A percentile compares a stretch with the other conserved stretches of the same genome.
Evolutionary conservation across 192 early-diverging fungal genomes (phyloP).

Genomic region (Funneliformis mosseae): DNA sequence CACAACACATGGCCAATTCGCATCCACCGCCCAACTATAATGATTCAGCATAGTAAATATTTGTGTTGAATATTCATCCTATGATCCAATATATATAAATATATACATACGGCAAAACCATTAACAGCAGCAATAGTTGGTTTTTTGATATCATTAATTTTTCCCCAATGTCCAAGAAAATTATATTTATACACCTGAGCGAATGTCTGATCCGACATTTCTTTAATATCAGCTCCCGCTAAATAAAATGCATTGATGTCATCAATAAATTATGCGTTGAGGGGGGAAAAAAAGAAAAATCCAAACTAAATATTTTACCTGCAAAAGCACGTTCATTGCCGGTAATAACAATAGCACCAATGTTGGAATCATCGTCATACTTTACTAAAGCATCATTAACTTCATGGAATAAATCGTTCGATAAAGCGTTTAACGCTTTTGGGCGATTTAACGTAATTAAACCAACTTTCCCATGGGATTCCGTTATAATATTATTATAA

Average conservation of each 20-base stretch:
- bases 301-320: conserved; percentile 47
- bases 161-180: conserved; percentile 94
- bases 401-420: conserved; percentile 89
- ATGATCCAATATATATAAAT: background rate
- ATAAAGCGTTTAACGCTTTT: conserved; percentile 96
- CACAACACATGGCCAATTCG: conserved; percentile 99
- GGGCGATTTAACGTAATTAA: conserved; percentile 91
- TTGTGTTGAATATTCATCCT: background rate
- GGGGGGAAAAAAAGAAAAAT: background rate
- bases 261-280: too few species aligned
- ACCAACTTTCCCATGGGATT: conserved; percentile 80
- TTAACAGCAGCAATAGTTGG: conserved; percentile 98
- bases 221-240: conserved; percentile 99
- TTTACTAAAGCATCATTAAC: conserved; percentile 83
- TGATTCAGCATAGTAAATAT: background rate
- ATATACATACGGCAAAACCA: conserved; percentile 80
- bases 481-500: conserved; percentile 60
- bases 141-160: conserved; percentile 89
- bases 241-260: background rate
- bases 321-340: conserved; percentile 97
- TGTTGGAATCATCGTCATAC: conserved; percentile 72
- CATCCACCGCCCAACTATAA: conserved; percentile 92
- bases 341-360: conserved; percentile 94
- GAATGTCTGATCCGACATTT: conserved; percentile 91
- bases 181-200: conserved; percentile 87